Base-by-base conservation (phyloP, 2,329 filamentous ascomycete species). In the Arthrobotrys megalospora region DNA sequence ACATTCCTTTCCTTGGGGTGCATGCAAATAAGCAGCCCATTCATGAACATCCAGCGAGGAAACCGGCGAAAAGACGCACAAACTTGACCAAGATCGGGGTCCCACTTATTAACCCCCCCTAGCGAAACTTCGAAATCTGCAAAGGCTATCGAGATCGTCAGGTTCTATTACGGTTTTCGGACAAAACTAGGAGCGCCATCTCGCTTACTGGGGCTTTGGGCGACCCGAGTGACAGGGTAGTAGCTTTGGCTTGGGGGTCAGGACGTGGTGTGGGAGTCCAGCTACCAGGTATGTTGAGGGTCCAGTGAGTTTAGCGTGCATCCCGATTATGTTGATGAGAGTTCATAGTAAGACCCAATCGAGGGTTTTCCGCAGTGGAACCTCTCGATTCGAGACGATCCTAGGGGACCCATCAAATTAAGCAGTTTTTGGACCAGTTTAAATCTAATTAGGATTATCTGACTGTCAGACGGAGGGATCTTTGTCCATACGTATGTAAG, bases 261-360 rank as follows among this genome's bases (percentile, higher is more conserved):
- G 7, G 28, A 7, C 50, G 43, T 60, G 66, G 68, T 72, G 68
- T 71, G 67, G 67, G 67, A 64, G 68, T 72, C 68, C 58, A 45
- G 68, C 21, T 34, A 72, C 68, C 68, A 65, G 68, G 68, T 72
- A 58, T 64, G 14, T 55, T 36, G 14, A 41, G 32, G 41, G 14
- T 8, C n/a, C 16, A 38, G 34, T 21, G 34, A 41, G 34, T 41
- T 34, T 36, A 55, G 50, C 34, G 52, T 41, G 32, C 14, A 16
- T 28, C 14, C 16, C 24, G 21, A 63, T 63, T 16, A 62, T 7
- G 16, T 16, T 38, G 52, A n/a, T 28, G n/a, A 63, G 24, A 28
- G 24, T 28, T 5, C 5, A 2, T 45, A 1, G 14, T 34, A 32
- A 47, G 21, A 47, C n/a, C n/a, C 5, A 12, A 45, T 6, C 6